These are phyloP conservation scores for Delonix regia DNA, from an alignment of 306 rosid species.

Conservation along the genomic window DNA sequence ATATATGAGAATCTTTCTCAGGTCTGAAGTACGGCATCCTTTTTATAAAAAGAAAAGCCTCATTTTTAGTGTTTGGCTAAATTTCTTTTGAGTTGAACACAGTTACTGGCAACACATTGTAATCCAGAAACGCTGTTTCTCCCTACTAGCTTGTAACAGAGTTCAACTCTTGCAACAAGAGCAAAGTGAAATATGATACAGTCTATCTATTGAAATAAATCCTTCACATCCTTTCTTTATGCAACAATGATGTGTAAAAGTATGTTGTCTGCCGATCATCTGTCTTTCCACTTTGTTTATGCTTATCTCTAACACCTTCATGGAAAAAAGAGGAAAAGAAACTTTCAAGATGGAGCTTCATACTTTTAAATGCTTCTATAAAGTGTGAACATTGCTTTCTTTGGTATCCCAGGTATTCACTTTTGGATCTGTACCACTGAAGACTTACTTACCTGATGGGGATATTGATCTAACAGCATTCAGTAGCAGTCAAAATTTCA, in stretches of 20 bases:
- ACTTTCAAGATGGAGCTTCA: neutral
- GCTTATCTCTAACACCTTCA: neutral
- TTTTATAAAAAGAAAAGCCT: too few species aligned
- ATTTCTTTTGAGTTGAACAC: neutral
- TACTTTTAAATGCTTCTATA: neutral
- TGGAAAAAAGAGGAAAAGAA: conserved; percentile 1
- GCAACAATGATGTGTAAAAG: neutral
- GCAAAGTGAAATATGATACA: neutral
- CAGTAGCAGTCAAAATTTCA: conserved; percentile 44
- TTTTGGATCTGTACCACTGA: conserved; percentile 87
- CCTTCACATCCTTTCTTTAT: neutral
- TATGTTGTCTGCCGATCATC: neutral
- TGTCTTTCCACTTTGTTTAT: neutral
- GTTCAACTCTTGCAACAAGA: neutral
- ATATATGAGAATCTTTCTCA: neutral
- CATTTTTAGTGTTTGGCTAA: neutral
- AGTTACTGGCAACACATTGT: neutral
- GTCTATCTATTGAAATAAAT: neutral
- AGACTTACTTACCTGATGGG: conserved; percentile 92
- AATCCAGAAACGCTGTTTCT: neutral
- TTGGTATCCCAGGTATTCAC: conserved; percentile 56
- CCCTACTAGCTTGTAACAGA: neutral
- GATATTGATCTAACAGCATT: conserved; percentile 83
- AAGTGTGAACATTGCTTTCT: conserved; percentile 17
- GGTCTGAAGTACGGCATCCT: too few species aligned